Evolutionary conservation across 2,329 filamentous ascomycete species (phyloP), one percentile per base, ranked within the genome.

Genomic region (Huntiella abstrusa): DNA sequence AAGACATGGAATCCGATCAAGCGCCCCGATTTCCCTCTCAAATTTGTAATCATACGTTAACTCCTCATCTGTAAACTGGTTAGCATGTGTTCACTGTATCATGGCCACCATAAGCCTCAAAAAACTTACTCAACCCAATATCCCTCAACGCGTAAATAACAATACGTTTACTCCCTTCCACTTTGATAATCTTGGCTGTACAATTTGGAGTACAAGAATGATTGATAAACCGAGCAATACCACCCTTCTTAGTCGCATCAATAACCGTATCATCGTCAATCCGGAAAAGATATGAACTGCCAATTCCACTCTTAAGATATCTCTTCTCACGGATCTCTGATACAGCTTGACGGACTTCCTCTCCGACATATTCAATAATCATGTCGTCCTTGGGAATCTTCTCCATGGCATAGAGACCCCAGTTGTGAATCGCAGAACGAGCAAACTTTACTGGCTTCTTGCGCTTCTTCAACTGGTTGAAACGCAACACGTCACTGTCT

Each of bases 11-110:
- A 98, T 95, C 53, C 91, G 84, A 62, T 98, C 91, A 52, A 86
- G 75, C 55, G 85, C 92, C 57, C 86, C 86, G 57, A 92, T 84
- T 64, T 98, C 91, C 56, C 91, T 83, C 67, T 98, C 91, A 62
- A 98, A 98, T 64, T 98, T 98, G 73, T 98, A 98, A 68, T 98
- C 91, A 67, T 98, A 98, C 2, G 91, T 98, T 60, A 98, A 77
- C 69, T 98, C 91, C 65, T 98, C 91, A 60, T 95, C 91, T 98
- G 58, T 51, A 45, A 28, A 43, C 58, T 54, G 15, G 47, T 51
- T 49, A 51, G 50, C 49, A 53, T 47, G 45, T 32, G 11, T 16
- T 8, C 39, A 13, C 48, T 13, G 3, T 19, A 10, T 5, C 4
- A 41, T 5, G 5, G 13, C 12, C 7, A 12, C 12, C 10, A 41